phyloP scores from a whole-genome alignment of 2,329 filamentous ascomycete genomes.

The Paecilomyces dactylethromorphus region DNA sequence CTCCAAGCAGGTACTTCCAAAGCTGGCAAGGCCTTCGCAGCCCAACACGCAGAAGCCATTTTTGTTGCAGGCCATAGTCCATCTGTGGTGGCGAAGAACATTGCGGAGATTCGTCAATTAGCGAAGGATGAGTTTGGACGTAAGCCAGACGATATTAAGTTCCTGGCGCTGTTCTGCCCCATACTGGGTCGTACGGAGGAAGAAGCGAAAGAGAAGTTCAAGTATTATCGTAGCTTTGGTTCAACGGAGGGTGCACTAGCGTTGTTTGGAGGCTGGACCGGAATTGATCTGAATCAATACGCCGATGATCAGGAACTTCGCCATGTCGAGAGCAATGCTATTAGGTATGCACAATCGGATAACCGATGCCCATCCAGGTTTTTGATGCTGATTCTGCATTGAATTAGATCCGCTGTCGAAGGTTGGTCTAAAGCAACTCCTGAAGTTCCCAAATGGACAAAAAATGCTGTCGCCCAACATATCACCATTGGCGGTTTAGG shows the following conservation, averaged over 20 bases:
- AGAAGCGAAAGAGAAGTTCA: slow-evolving; percentile 59
- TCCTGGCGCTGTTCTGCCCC: slow-evolving; percentile 59
- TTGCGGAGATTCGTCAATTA: slow-evolving; percentile 56
- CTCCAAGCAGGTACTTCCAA: slow-evolving; percentile 64
- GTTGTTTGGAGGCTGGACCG: slow-evolving; percentile 69
- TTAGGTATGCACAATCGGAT: slow-evolving; percentile 31
- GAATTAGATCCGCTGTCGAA: slow-evolving; percentile 41
- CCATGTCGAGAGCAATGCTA: slow-evolving; percentile 56
- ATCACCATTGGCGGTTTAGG: slow-evolving; percentile 63
- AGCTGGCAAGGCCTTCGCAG: slow-evolving; percentile 60
- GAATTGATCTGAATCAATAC: slow-evolving; percentile 56
- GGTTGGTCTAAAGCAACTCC: slow-evolving; percentile 51
- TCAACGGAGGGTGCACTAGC: slow-evolving; percentile 61
- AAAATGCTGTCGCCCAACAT: slow-evolving; percentile 61
- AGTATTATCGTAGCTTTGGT: slow-evolving; percentile 56
- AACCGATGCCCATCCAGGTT: background rate
- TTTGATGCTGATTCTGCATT: slow-evolving; percentile 1
- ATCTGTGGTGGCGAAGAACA: slow-evolving; percentile 53
- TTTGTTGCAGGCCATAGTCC: slow-evolving; percentile 63
- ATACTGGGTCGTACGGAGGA: slow-evolving; percentile 60
- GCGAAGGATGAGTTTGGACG: slow-evolving; percentile 50
- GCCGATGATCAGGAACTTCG: slow-evolving; percentile 58
- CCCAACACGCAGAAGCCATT: slow-evolving; percentile 64
- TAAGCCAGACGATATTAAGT: slow-evolving; percentile 57
- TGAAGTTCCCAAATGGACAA: slow-evolving; percentile 63